phyloP scores from a whole-genome alignment of 352 stramenopile species.

The Discostella stelligera region DNA sequence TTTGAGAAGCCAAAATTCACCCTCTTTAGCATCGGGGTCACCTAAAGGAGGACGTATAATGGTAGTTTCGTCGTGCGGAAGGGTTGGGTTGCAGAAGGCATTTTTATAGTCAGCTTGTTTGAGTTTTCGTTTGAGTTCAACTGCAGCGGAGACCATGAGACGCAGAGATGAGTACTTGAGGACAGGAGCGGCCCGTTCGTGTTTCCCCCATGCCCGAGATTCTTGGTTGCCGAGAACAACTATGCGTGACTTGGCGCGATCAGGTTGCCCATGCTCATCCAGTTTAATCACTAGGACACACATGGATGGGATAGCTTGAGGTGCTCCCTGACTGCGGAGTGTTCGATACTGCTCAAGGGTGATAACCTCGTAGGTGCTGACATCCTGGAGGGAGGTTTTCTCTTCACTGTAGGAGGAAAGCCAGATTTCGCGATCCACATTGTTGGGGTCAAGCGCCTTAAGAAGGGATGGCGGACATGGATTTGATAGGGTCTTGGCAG shows the following conservation, averaged over 20 bases:
- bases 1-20: conserved; percentile 16
- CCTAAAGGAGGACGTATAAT: conserved; percentile 19
- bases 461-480: conserved; percentile 18
- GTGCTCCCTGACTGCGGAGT: background rate
- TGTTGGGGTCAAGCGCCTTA: background rate
- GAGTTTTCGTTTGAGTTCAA: background rate
- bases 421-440: conserved; percentile 9
- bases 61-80: conserved; percentile 18
- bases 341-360: background rate
- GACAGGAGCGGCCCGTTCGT: conserved; percentile 22
- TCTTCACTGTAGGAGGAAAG: conserved; percentile 9
- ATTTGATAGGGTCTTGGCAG: background rate
- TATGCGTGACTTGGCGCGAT: conserved; percentile 25
- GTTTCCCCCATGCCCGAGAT: conserved; percentile 24
- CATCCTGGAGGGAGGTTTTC: too few relatives aligned
- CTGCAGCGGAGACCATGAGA: conserved; percentile 4
- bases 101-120: conserved; percentile 39
- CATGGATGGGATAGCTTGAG: conserved; percentile 24
- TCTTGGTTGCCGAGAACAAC: conserved; percentile 35
- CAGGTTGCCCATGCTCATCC: conserved; percentile 12
- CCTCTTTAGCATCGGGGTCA: conserved; percentile 12
- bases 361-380: conserved; percentile 9
- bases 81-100: conserved; percentile 17
- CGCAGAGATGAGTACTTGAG: conserved; percentile 5
- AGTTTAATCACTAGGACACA: conserved; percentile 28